Conservation (phyloP, 2,329 filamentous ascomycete genomes). For the Exophiala dermatitidis region DNA sequence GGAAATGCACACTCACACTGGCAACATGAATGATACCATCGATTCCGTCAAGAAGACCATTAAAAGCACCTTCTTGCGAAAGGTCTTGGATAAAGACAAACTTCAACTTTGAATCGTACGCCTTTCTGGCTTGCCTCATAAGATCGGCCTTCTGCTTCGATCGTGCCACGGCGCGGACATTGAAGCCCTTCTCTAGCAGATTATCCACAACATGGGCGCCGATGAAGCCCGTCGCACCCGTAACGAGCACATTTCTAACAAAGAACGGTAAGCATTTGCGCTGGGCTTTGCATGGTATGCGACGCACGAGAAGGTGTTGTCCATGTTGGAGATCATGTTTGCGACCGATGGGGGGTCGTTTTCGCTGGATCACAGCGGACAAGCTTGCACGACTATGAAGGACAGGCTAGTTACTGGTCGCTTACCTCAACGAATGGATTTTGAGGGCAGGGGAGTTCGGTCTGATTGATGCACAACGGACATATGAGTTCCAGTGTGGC, state of each 20-base stretch:
- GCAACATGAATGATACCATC: constrained; percentile 68
- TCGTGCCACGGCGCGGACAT: constrained; percentile 17
- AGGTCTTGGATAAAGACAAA: constrained; percentile 67
- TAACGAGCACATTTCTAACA: constrained; percentile 26
- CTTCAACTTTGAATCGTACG: constrained; percentile 41
- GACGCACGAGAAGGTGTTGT: too few species aligned
- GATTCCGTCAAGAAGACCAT: constrained; percentile 56
- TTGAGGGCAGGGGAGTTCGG: too few species aligned
- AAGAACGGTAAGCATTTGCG: too few species aligned
- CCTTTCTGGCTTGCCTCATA: constrained; percentile 13
- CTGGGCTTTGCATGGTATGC: too few species aligned
- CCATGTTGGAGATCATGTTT: too few species aligned
- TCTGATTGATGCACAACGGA: too few species aligned
- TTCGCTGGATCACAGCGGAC: too few species aligned
- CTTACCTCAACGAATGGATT: too few species aligned
- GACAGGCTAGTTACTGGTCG: too few species aligned
- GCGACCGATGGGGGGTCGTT: too few species aligned
- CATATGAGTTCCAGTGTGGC: too few species aligned
- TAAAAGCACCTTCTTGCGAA: constrained; percentile 61
- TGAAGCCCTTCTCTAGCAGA: constrained; percentile 16
- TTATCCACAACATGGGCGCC: constrained; percentile 28
- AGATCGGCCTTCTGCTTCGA: constrained; percentile 14
- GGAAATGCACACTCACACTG: constrained; percentile 33
- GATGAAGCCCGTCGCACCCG: constrained; percentile 29
- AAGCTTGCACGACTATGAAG: too few species aligned